Percentiles rank a stretch among this genome's conserved stretches.
phyloP scores from a whole-genome alignment of 495 filamentous ascomycete genomes.

The Parachaetomium inaequale region DNA sequence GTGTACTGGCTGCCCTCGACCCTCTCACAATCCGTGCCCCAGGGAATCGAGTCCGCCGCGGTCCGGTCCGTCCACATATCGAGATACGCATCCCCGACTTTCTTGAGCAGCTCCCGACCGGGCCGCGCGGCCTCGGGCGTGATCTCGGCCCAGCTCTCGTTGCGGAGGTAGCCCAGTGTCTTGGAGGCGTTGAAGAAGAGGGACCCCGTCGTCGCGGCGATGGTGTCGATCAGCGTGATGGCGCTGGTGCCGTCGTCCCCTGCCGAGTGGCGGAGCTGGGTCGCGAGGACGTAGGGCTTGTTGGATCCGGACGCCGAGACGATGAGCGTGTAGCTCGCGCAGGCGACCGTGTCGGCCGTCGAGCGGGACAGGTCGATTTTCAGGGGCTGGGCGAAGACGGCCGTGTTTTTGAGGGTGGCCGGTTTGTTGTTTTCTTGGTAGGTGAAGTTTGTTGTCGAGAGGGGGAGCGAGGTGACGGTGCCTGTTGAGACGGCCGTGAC shows the following conservation, averaged over 20 bases:
- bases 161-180: slow-evolving; percentile 41
- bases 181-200: slow-evolving; percentile 46
- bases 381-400: slow-evolving; percentile 35
- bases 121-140: slow-evolving; percentile 23
- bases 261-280: slow-evolving; percentile 40
- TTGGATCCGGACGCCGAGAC: slow-evolving; percentile 36
- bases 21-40: slow-evolving; percentile 47
- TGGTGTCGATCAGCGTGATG: slow-evolving; percentile 43
- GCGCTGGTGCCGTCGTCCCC: slow-evolving; percentile 27
- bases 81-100: slow-evolving; percentile 45
- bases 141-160: slow-evolving; percentile 42
- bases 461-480: slow-evolving; percentile 25
- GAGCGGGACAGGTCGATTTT: slow-evolving; percentile 39
- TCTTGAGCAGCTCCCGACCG: slow-evolving; percentile 39
- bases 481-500: slow-evolving; percentile 36
- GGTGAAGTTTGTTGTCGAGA: slow-evolving; percentile 39
- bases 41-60: slow-evolving; percentile 43
- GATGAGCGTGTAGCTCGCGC: slow-evolving; percentile 45
- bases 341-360: slow-evolving; percentile 40
- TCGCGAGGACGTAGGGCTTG: slow-evolving; percentile 43
- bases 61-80: slow-evolving; percentile 50
- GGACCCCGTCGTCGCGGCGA: slow-evolving; percentile 46
- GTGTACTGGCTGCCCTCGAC: slow-evolving; percentile 43
- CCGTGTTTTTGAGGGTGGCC: slow-evolving; percentile 28
- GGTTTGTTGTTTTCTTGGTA: slow-evolving; percentile 45